Evolutionary conservation across 2,329 filamentous ascomycete genomes (phyloP).

Genomic region (Cordyceps farinosa): DNA sequence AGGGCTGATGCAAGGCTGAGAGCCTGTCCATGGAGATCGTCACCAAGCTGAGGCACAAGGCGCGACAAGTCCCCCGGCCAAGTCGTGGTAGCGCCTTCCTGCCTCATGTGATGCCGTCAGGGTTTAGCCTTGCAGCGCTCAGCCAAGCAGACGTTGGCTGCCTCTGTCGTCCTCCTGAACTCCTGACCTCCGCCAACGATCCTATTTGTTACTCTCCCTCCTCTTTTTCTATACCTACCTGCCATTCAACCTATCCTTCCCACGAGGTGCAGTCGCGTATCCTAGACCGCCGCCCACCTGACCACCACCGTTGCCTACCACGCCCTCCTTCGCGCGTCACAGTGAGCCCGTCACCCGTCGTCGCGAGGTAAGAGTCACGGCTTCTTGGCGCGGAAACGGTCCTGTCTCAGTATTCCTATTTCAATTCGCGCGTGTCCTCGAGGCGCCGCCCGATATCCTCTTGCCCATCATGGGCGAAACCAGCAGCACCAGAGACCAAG

Average conservation of each 20-base stretch:
- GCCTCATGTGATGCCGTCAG: conserved; percentile 13
- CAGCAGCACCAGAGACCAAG: not conserved
- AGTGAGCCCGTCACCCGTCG: not conserved
- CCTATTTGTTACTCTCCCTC: not conserved
- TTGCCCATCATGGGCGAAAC: conserved; percentile 8
- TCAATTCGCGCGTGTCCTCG: not conserved
- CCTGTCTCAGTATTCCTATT: not conserved
- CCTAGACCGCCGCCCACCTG: not conserved
- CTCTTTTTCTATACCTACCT: not conserved
- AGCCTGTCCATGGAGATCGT: not conserved
- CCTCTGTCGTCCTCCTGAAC: not conserved
- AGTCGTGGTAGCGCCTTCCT: not conserved
- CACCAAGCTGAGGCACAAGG: conserved; percentile 2
- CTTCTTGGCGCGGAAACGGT: not conserved
- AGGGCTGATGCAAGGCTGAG: not conserved
- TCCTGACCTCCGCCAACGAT: not conserved
- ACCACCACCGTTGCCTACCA: conserved; percentile 8
- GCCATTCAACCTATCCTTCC: not conserved
- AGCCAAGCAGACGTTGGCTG: not conserved
- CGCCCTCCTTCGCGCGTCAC: not conserved
- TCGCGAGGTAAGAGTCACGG: not conserved
- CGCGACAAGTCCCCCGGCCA: not conserved
- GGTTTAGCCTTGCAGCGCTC: not conserved
- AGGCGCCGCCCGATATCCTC: not conserved
- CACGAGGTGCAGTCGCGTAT: not conserved